Evolutionary conservation across 768 basidiomycete genomes (phyloP).

Genomic region (Lentinus tigrinus): DNA sequence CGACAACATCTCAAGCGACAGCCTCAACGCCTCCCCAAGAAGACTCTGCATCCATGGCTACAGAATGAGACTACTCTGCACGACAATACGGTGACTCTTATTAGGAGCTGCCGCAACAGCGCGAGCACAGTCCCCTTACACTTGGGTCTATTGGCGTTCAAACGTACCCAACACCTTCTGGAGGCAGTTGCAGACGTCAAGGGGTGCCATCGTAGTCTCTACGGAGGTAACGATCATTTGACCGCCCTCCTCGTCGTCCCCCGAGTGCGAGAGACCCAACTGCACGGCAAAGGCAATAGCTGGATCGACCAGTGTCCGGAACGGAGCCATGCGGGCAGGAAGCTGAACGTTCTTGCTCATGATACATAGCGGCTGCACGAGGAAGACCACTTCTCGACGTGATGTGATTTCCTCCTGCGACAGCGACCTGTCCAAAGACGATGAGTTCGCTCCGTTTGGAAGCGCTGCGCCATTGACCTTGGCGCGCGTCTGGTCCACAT

Average conservation of each 20-base stretch:
- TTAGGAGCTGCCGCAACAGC: conserved; percentile 74
- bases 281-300: conserved; percentile 90
- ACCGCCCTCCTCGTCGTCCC: conserved; percentile 47
- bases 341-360: conserved; percentile 98
- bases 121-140: conserved; percentile 71
- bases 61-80: too few species aligned
- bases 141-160: conserved; percentile 60
- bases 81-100: conserved; percentile 78
- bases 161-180: conserved; percentile 77
- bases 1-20: conserved; percentile 73
- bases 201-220: conserved; percentile 77
- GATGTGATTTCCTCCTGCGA: conserved; percentile 45
- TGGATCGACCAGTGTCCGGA: conserved; percentile 82
- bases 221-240: conserved; percentile 79
- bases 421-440: not conserved
- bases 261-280: conserved; percentile 79
- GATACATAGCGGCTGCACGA: conserved; percentile 88
- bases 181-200: conserved; percentile 86
- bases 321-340: conserved; percentile 79
- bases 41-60: too few species aligned
- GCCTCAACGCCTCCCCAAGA: conserved; percentile 82
- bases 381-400: conserved; percentile 76
- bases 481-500: conserved; percentile 26
- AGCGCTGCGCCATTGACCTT: conserved; percentile 51
- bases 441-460: conserved; percentile 33